Percentiles rank a stretch among this genome's conserved stretches.
Conservation (phyloP, 225 moss, liverwort and hornwort species). For the Bryoerythrophyllum caledonicum region DNA sequence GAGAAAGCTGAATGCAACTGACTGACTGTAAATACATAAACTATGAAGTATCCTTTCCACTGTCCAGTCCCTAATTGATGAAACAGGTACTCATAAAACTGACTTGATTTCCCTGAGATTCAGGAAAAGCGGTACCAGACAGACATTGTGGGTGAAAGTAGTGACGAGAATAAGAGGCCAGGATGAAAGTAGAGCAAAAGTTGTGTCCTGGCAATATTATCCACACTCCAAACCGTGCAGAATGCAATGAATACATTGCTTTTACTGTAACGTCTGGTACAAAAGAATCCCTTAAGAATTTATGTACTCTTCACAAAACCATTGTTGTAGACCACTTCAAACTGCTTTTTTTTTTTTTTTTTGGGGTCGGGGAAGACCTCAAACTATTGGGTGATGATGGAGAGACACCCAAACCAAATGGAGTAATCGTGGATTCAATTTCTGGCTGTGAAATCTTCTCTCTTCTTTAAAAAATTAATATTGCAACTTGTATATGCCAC, state of each 20-base stretch:
- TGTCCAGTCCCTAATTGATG: too few relatives aligned
- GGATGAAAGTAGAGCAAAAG: background rate
- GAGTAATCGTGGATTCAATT: too few relatives aligned
- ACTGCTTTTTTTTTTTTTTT: too few relatives aligned
- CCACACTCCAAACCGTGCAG: background rate
- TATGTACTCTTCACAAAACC: background rate
- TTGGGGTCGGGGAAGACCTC: too few relatives aligned
- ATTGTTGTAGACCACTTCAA: background rate
- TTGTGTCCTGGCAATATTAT: background rate
- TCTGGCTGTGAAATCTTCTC: too few relatives aligned
- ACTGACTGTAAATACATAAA: too few relatives aligned
- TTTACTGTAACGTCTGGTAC: background rate
- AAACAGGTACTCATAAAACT: background rate
- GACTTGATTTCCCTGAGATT: background rate
- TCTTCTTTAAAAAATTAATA: too few relatives aligned
- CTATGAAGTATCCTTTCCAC: too few relatives aligned
- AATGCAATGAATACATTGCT: background rate
- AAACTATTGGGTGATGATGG: too few relatives aligned
- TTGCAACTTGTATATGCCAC: too few relatives aligned
- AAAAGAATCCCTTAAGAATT: background rate
- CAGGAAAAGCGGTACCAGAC: background rate
- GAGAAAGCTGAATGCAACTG: too few relatives aligned
- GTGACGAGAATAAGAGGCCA: background rate
- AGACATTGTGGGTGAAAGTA: background rate
- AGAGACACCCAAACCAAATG: too few relatives aligned